phyloP scores from a whole-genome alignment of 257 asterid genomes.

The Solanum pinnatisectum region DNA sequence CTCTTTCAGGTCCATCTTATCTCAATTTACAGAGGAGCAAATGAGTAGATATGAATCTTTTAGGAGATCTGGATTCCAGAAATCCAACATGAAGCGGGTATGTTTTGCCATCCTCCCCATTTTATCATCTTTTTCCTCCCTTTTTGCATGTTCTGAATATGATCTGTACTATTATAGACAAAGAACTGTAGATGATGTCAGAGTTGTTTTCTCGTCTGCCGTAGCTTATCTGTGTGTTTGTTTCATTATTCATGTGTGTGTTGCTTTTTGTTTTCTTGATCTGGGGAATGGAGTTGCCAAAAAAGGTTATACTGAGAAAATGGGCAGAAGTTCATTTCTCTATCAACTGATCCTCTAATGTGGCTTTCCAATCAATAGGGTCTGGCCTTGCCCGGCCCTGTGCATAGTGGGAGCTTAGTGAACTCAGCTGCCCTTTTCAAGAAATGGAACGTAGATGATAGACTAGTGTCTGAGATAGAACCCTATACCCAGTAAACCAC shows the following conservation, averaged over 20 bases:
- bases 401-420: neutral
- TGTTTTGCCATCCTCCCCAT: neutral
- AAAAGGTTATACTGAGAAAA: neutral
- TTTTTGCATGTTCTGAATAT: neutral
- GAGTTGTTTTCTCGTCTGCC: neutral
- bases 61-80: conserved; percentile 89
- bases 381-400: neutral
- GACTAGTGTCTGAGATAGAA: neutral
- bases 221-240: neutral
- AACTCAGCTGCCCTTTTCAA: neutral
- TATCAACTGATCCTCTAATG: neutral
- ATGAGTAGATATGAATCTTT: conserved; percentile 88
- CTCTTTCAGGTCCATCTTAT: conserved; percentile 50
- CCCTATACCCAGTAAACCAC: neutral
- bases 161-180: neutral
- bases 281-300: neutral
- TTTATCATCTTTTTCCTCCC: neutral
- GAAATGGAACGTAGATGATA: neutral
- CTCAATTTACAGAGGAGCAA: conserved; percentile 77
- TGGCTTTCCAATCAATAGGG: neutral
- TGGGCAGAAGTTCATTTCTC: neutral
- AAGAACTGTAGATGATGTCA: neutral
- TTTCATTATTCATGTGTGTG: neutral
- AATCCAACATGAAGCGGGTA: conserved; percentile 80
- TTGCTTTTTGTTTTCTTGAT: neutral